A percentile compares a stretch with the other conserved stretches of the same genome.
Evolutionary conservation across 2,329 filamentous ascomycete genomes (phyloP).

Genomic region (Botrytis paeoniae): DNA sequence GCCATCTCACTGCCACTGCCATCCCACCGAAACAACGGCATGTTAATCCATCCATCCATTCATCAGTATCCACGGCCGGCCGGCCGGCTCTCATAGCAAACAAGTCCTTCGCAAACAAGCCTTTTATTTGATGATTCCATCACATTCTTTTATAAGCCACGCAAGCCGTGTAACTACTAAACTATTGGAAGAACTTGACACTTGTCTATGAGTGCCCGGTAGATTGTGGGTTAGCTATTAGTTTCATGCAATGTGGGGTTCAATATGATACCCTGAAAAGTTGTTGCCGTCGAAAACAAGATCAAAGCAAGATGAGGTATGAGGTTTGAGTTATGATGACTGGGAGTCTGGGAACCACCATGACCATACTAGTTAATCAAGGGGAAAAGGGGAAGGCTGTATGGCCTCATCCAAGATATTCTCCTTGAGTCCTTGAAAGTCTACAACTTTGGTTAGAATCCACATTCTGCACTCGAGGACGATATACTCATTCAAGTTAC

Average conservation of each 20-base stretch:
- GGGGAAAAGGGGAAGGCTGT: background rate
- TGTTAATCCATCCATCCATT: background rate
- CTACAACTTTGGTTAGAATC: background rate
- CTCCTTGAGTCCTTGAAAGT: too few species aligned
- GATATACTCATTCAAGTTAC: background rate
- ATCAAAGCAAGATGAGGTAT: background rate
- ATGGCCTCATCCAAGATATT: background rate
- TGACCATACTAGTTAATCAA: too few species aligned
- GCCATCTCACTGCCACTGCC: background rate
- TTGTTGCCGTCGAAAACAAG: background rate
- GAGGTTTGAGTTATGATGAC: background rate
- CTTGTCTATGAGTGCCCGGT: background rate
- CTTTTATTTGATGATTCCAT: background rate
- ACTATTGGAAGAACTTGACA: slow-evolving; percentile 1
- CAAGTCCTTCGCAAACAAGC: background rate
- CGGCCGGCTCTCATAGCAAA: background rate
- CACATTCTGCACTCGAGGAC: background rate
- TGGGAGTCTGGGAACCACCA: background rate
- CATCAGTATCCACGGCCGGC: background rate
- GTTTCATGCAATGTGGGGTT: background rate
- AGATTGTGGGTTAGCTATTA: background rate
- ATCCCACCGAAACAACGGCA: background rate
- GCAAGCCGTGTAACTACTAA: background rate
- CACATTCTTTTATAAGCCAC: background rate
- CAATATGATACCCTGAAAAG: background rate